Evolutionary conservation across 768 basidiomycete genomes (phyloP).

Genomic region (Glaciozyma antarctica): DNA sequence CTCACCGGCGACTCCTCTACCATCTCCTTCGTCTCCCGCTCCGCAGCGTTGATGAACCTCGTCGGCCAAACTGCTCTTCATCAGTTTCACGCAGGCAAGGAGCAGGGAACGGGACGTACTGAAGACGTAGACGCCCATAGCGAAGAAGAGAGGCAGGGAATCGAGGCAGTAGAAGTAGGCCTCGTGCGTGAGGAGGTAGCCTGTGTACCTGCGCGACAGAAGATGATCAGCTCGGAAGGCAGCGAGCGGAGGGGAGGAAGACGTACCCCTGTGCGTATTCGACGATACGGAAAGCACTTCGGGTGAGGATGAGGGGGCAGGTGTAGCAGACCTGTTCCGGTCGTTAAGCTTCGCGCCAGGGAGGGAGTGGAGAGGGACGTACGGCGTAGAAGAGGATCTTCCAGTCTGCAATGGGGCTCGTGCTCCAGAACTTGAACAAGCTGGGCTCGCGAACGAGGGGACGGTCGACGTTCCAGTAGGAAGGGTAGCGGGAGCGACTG

Average conservation of each 20-base stretch:
- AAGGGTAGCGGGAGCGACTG: background rate
- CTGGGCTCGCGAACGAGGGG: background rate
- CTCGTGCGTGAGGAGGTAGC: conserved; percentile 51
- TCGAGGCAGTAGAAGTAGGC: conserved; percentile 59
- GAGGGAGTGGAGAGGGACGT: background rate
- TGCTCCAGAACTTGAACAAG: background rate
- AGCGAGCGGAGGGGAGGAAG: background rate
- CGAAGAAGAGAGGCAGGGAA: conserved; percentile 37
- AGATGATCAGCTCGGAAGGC: background rate
- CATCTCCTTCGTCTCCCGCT: too few relatives aligned
- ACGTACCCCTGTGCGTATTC: conserved; percentile 58
- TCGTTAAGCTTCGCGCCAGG: background rate
- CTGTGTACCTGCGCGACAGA: conserved; percentile 40
- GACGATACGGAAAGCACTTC: conserved; percentile 52
- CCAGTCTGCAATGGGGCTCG: conserved; percentile 45
- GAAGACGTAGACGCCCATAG: too few relatives aligned
- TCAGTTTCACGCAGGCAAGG: too few relatives aligned
- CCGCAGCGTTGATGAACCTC: too few relatives aligned
- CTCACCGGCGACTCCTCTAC: too few relatives aligned
- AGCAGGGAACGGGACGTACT: too few relatives aligned
- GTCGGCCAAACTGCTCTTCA: too few relatives aligned
- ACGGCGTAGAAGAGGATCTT: conserved; percentile 49
- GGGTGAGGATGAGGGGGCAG: conserved; percentile 39
- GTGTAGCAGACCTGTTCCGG: background rate
- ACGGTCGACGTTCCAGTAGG: background rate